Evolutionary conservation across 495 filamentous ascomycete genomes (phyloP).

Genomic region (Tuber umbilicatum): DNA sequence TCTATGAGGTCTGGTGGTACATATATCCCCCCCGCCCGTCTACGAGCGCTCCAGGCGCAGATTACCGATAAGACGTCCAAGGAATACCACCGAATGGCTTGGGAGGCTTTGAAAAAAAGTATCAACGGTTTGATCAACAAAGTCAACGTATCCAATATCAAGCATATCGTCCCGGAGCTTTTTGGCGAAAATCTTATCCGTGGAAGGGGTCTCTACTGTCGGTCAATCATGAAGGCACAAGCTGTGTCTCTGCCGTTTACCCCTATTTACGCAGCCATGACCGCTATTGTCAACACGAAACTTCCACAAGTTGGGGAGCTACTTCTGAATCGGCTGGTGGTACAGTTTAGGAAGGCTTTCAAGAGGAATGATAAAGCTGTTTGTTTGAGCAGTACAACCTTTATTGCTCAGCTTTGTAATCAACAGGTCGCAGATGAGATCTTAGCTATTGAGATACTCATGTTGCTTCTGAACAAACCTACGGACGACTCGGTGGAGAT

Average conservation of each 20-base stretch:
- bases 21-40: constrained; percentile 86
- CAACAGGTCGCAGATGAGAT: constrained; percentile 93
- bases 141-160: constrained; percentile 95
- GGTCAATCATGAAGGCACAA: constrained; percentile 95
- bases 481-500: constrained; percentile 98
- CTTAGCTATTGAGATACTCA: constrained; percentile 79
- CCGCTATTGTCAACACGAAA: constrained; percentile 95
- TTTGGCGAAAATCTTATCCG: constrained; percentile 91
- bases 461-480: constrained; percentile 83
- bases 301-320: constrained; percentile 89
- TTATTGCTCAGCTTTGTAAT: constrained; percentile 91
- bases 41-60: constrained; percentile 87
- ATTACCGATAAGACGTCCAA: constrained; percentile 94
- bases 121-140: constrained; percentile 99
- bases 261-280: constrained; percentile 88
- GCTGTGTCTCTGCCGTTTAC: constrained; percentile 95
- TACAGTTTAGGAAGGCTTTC: constrained; percentile 93
- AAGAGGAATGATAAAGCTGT: constrained; percentile 96
- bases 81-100: constrained; percentile 98
- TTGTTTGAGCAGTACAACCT: constrained; percentile 80
- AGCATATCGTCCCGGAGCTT: constrained; percentile 88
- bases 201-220: constrained; percentile 84
- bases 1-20: constrained; percentile 89
- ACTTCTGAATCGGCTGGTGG: constrained; percentile 72
- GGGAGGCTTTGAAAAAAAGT: constrained; percentile 97